A percentile compares a stretch with the other conserved stretches of the same genome.
phyloP scores from a whole-genome alignment of 768 basidiomycete genomes.

The Leccinum subgranulosum region DNA sequence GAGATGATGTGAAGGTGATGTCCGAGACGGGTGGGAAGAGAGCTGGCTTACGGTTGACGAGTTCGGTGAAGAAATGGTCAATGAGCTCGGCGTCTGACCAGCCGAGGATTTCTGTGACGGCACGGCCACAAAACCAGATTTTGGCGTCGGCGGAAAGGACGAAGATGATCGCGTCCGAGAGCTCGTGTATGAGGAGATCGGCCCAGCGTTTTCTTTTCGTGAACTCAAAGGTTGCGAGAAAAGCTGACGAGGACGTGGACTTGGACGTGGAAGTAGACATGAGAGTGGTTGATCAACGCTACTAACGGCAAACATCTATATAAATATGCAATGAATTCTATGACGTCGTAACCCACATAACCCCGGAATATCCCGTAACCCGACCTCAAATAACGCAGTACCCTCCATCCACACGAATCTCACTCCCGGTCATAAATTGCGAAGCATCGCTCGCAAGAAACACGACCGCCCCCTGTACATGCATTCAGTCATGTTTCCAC shows the following conservation, averaged over 20 bases:
- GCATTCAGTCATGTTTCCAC: neutral
- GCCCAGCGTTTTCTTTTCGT: conserved; percentile 87
- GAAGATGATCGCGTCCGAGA: conserved; percentile 69
- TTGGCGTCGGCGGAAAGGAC: conserved; percentile 61
- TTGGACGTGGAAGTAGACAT: conserved; percentile 20
- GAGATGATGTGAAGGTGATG: neutral
- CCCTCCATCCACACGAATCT: conserved; percentile 85
- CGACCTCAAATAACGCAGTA: conserved; percentile 62
- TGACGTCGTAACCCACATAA: conserved; percentile 26
- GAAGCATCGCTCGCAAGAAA: conserved; percentile 90
- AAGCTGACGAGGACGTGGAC: conserved; percentile 6
- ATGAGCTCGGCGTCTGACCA: conserved; percentile 74
- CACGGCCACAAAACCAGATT: conserved; percentile 67
- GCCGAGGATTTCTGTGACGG: conserved; percentile 69
- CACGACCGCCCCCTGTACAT: conserved; percentile 76
- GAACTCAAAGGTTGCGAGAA: conserved; percentile 59
- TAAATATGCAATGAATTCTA: conserved; percentile 4
- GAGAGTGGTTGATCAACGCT: neutral
- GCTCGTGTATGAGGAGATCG: conserved; percentile 72
- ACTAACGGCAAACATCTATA: neutral
- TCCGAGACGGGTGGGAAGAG: neutral
- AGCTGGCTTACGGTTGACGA: conserved; percentile 56
- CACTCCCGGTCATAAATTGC: conserved; percentile 85
- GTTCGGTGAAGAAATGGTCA: conserved; percentile 60
- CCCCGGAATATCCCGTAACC: conserved; percentile 10